Evolutionary conservation across 1,139 yeast genomes (phyloP), one percentile per base, ranked within the genome.

Genomic region (Hansenula lynferdii): DNA sequence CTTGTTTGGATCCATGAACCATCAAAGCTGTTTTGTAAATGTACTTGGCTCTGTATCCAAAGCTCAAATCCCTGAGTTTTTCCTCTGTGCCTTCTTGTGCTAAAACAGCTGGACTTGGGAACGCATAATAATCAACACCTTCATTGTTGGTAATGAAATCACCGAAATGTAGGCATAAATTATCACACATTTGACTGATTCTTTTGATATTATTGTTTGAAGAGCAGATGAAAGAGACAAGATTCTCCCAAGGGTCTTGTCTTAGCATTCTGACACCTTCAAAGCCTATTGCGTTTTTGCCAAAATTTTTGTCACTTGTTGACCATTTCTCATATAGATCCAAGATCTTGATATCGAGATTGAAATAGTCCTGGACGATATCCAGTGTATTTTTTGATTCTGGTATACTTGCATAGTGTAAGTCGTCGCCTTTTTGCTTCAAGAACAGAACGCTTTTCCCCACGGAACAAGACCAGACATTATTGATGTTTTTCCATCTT

Each of bases 171-270:
- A 64, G 54, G 54, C 96, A 84, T 32, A 92, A 65, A 40, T 72
- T 74, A 45, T 87, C 90, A 55, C 96, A 94, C 96, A 94, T 89
- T 51, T 83, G 84, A 3, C 96, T 84, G 34, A 94, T 94, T 31
- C 99, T 70, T 56, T 90, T 86, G 41, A 92, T 95, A 54, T 92
- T 94, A 61, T 92, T 92, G 60, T 92, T 92, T n/a, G 96, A 82
- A 5, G 96, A 86, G 60, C 98, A 92, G 18, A 92, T 94, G 50
- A 92, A 92, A 3, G 94, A 84, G 17, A 92, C 64, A 34, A 87
- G 66, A 31, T 94, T 87, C 54, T 94, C 98, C 97, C 97, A 92
- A 0, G 98, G 98, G 48, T 90, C 96, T 59, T 92, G 97, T 36
- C 90, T 70, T 23, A 90, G 70, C 42, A 89, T 85, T 28, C 97